Evolutionary conservation across 176 grass and related monocot genomes (phyloP).

Genomic region (Secale cereale): DNA sequence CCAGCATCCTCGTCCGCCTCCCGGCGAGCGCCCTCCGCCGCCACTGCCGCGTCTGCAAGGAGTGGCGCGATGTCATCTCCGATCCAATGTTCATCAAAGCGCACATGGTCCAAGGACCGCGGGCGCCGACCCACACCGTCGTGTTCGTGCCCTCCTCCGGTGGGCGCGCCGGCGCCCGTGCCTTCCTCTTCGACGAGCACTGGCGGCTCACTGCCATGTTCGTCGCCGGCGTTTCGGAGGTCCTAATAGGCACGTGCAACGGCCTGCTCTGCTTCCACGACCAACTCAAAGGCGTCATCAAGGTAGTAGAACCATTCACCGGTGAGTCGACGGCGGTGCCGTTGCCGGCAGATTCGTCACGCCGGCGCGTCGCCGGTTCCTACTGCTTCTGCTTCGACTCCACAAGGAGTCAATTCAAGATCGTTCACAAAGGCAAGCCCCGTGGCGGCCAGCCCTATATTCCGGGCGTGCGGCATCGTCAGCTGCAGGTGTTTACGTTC

Average conservation of each 20-base stretch:
- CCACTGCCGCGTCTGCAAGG: not conserved
- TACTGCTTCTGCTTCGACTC: conserved; percentile 11
- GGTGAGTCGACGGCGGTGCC: not conserved
- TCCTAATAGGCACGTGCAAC: not conserved
- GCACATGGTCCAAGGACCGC: not conserved
- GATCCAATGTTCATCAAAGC: not conserved
- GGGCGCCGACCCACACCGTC: not conserved
- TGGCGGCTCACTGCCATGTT: not conserved
- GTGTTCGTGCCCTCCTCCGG: not conserved
- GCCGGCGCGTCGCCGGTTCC: not conserved
- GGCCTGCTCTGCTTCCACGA: not conserved
- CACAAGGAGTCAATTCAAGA: not conserved
- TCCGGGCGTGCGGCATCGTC: too few species aligned
- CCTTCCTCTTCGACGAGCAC: not conserved
- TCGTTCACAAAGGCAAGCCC: not conserved
- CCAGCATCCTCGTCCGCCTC: not conserved
- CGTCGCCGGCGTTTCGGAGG: not conserved
- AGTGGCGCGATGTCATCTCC: not conserved
- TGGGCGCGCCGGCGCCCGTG: too few species aligned
- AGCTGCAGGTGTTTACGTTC: not conserved
- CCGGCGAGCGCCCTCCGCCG: not conserved
- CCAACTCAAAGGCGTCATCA: not conserved
- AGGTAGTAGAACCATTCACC: not conserved
- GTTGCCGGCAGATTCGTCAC: not conserved
- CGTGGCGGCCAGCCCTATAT: not conserved